Conservation (phyloP, 78 protist species). For the Cavenderia fasciculata region DNA sequence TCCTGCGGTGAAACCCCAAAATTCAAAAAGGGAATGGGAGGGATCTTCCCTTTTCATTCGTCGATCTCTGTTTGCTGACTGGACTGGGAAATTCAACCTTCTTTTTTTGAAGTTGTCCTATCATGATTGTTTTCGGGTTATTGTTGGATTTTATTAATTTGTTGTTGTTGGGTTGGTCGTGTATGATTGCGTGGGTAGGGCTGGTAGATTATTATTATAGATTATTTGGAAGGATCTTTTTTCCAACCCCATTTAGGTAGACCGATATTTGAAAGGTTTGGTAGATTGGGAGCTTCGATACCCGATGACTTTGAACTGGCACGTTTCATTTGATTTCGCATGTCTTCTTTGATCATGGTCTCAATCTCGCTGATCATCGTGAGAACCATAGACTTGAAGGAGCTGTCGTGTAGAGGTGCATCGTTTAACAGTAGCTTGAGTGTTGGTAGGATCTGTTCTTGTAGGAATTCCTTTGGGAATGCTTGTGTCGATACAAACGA, state of each 20-base stretch:
- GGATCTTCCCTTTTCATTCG: too few species aligned
- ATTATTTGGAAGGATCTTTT: constrained; percentile 2
- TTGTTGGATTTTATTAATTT: too few species aligned
- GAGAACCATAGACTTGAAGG: constrained; percentile 51
- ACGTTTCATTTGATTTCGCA: constrained; percentile 13
- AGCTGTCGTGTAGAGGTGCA: constrained; percentile 24
- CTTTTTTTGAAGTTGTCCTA: too few species aligned
- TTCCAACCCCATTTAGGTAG: constrained; percentile 69
- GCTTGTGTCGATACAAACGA: constrained; percentile 13
- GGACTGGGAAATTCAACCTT: too few species aligned
- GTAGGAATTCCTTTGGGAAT: constrained; percentile 20
- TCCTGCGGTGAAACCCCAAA: too few species aligned
- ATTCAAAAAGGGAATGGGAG: too few species aligned
- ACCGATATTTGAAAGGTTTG: neutral
- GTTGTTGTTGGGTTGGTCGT: neutral
- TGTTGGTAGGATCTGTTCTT: constrained; percentile 40
- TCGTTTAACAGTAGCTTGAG: constrained; percentile 20
- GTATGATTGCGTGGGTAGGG: neutral
- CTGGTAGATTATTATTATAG: neutral
- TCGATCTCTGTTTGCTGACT: too few species aligned
- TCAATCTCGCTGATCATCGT: constrained; percentile 40
- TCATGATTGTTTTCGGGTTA: too few species aligned
- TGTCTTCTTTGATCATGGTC: constrained; percentile 8
- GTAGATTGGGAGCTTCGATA: constrained; percentile 13
- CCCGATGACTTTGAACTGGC: neutral